Percentiles rank a stretch among this genome's conserved stretches.
phyloP scores from a whole-genome alignment of 257 asterid genomes.

The Penstemon davidsonii region DNA sequence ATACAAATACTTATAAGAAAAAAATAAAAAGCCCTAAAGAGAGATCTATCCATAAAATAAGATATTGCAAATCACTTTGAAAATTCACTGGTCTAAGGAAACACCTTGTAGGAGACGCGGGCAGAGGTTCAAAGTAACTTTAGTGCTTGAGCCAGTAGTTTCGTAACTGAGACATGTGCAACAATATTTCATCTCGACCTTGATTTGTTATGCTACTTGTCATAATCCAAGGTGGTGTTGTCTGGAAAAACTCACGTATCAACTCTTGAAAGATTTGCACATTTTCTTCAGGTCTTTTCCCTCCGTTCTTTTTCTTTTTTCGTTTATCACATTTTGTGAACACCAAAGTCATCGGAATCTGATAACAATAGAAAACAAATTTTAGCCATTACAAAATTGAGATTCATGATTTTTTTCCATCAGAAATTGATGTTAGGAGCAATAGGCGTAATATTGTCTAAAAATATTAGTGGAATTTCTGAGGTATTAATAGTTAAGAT shows the following conservation, averaged over 20 bases:
- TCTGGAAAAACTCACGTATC: constrained; percentile 65
- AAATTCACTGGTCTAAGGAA: background rate
- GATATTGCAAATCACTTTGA: background rate
- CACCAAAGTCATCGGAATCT: constrained; percentile 94
- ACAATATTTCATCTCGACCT: constrained; percentile 88
- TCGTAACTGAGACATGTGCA: constrained; percentile 95
- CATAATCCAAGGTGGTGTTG: constrained; percentile 96
- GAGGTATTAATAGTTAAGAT: background rate
- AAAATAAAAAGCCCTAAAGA: background rate
- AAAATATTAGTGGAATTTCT: background rate
- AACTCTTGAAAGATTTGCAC: constrained; percentile 64
- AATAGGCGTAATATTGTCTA: background rate
- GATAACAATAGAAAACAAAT: constrained; percentile 24
- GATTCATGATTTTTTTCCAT: background rate
- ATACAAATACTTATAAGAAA: background rate
- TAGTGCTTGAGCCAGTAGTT: constrained; percentile 96
- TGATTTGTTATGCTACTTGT: constrained; percentile 93
- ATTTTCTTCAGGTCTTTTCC: constrained; percentile 85
- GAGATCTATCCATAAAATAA: background rate
- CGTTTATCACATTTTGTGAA: constrained; percentile 97
- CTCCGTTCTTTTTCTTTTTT: constrained; percentile 90
- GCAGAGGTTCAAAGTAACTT: background rate
- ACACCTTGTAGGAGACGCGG: constrained; percentile 15
- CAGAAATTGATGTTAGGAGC: background rate
- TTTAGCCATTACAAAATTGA: background rate